phyloP scores from a whole-genome alignment of 495 filamentous ascomycete genomes.

The Aspergillus sclerotiicarbonarius region DNA sequence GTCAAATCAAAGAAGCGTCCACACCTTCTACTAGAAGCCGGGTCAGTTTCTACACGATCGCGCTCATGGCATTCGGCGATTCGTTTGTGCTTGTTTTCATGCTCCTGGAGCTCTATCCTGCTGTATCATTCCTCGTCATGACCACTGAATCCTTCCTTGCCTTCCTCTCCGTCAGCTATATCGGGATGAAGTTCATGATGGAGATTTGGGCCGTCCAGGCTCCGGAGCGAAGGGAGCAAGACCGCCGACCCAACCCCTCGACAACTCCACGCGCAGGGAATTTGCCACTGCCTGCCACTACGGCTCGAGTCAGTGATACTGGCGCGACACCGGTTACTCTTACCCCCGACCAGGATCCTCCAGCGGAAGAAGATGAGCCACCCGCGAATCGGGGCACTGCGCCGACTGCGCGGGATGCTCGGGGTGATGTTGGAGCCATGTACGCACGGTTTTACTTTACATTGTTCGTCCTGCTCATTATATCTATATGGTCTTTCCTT shows the following conservation, averaged over 20 bases:
- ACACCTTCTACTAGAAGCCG: constrained; percentile 93
- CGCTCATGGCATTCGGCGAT: constrained; percentile 84
- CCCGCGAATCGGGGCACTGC: constrained; percentile 28
- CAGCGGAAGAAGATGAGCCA: constrained; percentile 33
- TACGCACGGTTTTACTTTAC: constrained; percentile 76
- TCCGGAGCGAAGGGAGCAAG: constrained; percentile 67
- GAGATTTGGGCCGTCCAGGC: constrained; percentile 87
- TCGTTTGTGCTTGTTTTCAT: constrained; percentile 65
- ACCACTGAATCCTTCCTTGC: constrained; percentile 67
- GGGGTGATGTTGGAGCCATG: constrained; percentile 66
- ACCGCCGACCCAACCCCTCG: constrained; percentile 28
- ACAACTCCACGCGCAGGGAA: constrained; percentile 34
- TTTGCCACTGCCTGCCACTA: constrained; percentile 64
- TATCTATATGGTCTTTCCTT: constrained; percentile 70
- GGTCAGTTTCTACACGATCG: constrained; percentile 84
- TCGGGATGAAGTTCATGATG: constrained; percentile 80
- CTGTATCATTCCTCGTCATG: constrained; percentile 67
- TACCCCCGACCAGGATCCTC: constrained; percentile 78
- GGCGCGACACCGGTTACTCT: constrained; percentile 69
- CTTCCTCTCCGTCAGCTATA: constrained; percentile 67
- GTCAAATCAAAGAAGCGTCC: constrained; percentile 85
- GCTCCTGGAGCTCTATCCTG: constrained; percentile 60
- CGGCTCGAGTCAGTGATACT: constrained; percentile 43
- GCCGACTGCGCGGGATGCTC: constrained; percentile 37
- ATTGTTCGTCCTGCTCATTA: constrained; percentile 66